Conservation (phyloP, 2,329 filamentous ascomycete species). For the Diplodia intermedia region DNA sequence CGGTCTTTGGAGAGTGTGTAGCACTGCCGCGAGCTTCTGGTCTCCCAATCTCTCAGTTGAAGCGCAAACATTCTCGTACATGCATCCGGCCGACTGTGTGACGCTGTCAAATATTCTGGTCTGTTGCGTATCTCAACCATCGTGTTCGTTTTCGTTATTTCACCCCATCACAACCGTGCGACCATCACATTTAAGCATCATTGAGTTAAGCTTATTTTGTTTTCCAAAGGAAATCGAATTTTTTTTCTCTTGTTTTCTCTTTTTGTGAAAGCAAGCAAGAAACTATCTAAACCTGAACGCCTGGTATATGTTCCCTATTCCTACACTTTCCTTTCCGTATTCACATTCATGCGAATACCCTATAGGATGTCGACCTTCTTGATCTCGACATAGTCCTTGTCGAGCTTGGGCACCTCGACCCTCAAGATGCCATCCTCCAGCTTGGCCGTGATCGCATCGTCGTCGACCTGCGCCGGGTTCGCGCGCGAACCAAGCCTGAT, state of each 20-base stretch:
- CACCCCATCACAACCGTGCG: constrained; percentile 1
- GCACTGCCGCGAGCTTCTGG: neutral
- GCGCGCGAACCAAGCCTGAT: constrained; percentile 65
- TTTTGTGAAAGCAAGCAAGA: constrained; percentile 20
- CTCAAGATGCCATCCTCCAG: constrained; percentile 79
- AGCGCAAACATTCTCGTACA: neutral
- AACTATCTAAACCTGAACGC: constrained; percentile 31
- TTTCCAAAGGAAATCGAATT: constrained; percentile 21
- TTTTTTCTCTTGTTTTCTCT: constrained; percentile 31
- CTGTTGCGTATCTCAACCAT: neutral
- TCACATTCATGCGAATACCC: neutral
- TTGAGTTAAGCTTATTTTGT: neutral
- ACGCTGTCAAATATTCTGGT: neutral
- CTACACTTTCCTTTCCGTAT: neutral
- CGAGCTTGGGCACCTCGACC: constrained; percentile 77
- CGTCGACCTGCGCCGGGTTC: constrained; percentile 69
- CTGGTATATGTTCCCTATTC: neutral
- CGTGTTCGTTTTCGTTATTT: neutral
- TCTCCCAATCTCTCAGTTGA: neutral
- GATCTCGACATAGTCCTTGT: constrained; percentile 67
- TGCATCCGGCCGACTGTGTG: neutral
- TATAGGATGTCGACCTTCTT: constrained; percentile 61
- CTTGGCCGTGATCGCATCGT: constrained; percentile 72
- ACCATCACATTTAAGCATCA: constrained; percentile 23
- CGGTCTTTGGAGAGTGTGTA: neutral